Evolutionary conservation across 805 yeast genomes (phyloP).

Genomic region (Lipomyces oligophaga): DNA sequence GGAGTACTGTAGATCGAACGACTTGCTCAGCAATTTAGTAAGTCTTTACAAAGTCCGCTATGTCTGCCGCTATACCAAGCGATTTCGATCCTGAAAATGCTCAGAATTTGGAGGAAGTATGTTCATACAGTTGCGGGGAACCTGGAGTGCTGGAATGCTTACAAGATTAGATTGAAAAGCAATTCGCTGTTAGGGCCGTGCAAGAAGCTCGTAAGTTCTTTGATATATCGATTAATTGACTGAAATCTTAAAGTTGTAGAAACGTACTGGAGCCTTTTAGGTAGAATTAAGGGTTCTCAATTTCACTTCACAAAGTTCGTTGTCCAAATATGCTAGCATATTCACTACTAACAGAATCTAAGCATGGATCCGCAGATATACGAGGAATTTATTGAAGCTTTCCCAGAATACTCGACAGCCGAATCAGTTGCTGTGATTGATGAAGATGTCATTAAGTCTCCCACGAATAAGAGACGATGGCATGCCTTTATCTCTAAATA

Average conservation of each 20-base stretch:
- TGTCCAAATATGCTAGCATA: neutral
- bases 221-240: neutral
- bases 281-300: conserved; percentile 71
- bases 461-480: conserved; percentile 83
- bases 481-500: conserved; percentile 78
- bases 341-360: neutral
- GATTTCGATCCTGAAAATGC: conserved; percentile 81
- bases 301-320: conserved; percentile 48
- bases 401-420: conserved; percentile 79
- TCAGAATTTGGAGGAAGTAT: conserved; percentile 79
- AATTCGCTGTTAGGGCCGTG: conserved; percentile 96
- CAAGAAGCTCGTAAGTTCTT: conserved; percentile 62
- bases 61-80: conserved; percentile 27
- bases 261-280: conserved; percentile 81
- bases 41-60: no score
- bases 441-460: conserved; percentile 80
- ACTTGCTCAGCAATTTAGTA: no score
- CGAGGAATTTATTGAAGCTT: conserved; percentile 49
- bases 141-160: conserved; percentile 17
- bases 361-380: conserved; percentile 41
- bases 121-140: neutral
- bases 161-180: conserved; percentile 65
- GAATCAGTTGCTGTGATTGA: conserved; percentile 53
- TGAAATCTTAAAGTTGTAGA: conserved; percentile 33
- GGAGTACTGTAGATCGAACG: no score